phyloP scores from a whole-genome alignment of 1,139 yeast genomes.

The Pichia sp. region DNA sequence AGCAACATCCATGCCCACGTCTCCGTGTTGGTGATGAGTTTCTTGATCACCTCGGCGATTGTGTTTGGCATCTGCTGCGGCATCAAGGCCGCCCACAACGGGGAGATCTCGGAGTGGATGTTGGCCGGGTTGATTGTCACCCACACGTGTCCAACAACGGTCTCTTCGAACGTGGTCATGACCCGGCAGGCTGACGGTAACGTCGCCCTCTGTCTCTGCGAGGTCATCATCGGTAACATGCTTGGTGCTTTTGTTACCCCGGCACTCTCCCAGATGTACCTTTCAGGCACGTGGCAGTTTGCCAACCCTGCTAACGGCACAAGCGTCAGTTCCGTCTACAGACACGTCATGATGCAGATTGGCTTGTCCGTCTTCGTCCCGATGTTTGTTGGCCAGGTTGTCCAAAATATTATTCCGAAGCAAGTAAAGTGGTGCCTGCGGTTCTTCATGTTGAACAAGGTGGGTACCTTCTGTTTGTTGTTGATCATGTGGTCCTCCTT shows the following conservation, averaged over 20 bases:
- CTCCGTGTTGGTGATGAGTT: constrained; percentile 62
- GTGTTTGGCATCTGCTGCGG: constrained; percentile 73
- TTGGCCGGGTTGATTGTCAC: constrained; percentile 78
- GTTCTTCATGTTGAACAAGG: constrained; percentile 59
- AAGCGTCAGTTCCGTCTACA: constrained; percentile 55
- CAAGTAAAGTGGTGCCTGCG: constrained; percentile 58
- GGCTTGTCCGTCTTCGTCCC: constrained; percentile 84
- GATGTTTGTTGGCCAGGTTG: constrained; percentile 77
- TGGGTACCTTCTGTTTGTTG: constrained; percentile 74
- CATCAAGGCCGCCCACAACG: constrained; percentile 54
- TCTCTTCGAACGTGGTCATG: constrained; percentile 85
- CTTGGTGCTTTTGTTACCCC: constrained; percentile 87
- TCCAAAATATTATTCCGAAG: constrained; percentile 64
- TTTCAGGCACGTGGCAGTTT: constrained; percentile 56
- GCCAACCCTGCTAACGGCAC: constrained; percentile 75
- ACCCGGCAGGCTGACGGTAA: constrained; percentile 66
- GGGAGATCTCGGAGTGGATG: constrained; percentile 63
- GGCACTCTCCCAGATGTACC: constrained; percentile 69
- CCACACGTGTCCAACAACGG: constrained; percentile 87
- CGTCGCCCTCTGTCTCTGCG: constrained; percentile 72
- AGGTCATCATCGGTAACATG: constrained; percentile 78
- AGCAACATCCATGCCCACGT: constrained; percentile 80
- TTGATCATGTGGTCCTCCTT: constrained; percentile 81
- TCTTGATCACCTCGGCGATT: constrained; percentile 71
- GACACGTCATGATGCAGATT: constrained; percentile 76